A percentile compares a stretch with the other conserved stretches of the same genome.
Conservation (phyloP, 768 basidiomycete genomes). For the Pisolithus orientalis region DNA sequence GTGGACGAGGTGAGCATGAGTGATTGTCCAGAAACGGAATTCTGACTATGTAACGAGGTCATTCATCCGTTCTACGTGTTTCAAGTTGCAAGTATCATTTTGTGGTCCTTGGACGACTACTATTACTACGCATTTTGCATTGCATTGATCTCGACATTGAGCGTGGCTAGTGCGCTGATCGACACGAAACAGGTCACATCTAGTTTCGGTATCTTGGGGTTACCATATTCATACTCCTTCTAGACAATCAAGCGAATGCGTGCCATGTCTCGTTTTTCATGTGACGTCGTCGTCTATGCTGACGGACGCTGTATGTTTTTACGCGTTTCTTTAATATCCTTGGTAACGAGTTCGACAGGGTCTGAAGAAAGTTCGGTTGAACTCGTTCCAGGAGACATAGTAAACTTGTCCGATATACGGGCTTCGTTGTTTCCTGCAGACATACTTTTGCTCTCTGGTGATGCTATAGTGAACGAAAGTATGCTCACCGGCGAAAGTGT, state of each 20-base stretch:
- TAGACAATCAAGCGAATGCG: constrained; percentile 92
- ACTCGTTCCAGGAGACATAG: constrained; percentile 87
- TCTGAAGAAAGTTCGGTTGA: constrained; percentile 61
- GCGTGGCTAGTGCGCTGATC: constrained; percentile 78
- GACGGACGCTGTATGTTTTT: constrained; percentile 62
- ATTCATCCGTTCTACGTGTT: constrained; percentile 99
- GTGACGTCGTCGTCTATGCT: constrained; percentile 62
- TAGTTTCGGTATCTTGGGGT: neutral
- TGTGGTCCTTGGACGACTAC: constrained; percentile 95
- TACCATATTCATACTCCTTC: constrained; percentile 2
- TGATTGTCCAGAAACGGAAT: neutral
- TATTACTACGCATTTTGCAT: constrained; percentile 98
- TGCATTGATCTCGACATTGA: constrained; percentile 80
- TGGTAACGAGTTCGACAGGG: constrained; percentile 43
- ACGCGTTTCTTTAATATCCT: neutral
- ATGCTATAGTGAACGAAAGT: constrained; percentile 97
- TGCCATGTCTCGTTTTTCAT: constrained; percentile 90
- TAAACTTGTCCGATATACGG: constrained; percentile 78
- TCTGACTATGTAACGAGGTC: constrained; percentile 40
- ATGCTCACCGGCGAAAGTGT: constrained; percentile 99
- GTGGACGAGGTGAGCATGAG: constrained; percentile 74
- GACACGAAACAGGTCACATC: constrained; percentile 83
- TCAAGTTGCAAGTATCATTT: constrained; percentile 88
- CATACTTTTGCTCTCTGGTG: constrained; percentile 87
- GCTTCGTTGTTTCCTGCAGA: constrained; percentile 82